These are phyloP conservation scores for Ophiocordyceps sinensis DNA, from an alignment of 2,329 filamentous ascomycete species.

Conservation along the genomic window DNA sequence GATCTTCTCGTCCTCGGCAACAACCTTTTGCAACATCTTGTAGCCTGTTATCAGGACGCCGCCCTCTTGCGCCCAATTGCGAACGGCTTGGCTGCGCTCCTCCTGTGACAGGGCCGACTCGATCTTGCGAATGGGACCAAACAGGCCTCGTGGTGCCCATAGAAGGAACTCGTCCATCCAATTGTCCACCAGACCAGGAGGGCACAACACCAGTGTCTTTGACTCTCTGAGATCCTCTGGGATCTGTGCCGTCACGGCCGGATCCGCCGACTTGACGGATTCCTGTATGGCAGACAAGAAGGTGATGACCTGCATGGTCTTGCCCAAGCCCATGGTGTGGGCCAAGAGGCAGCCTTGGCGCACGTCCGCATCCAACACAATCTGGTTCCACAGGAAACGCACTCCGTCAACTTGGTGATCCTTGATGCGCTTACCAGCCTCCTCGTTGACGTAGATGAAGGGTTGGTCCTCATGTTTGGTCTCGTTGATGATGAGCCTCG, in stretches of 20 bases:
- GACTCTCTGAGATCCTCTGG: slow-evolving; percentile 47
- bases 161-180: slow-evolving; percentile 64
- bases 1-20: slow-evolving; percentile 16
- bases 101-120: slow-evolving; percentile 20
- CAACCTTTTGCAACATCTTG: slow-evolving; percentile 40
- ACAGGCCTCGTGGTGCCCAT: slow-evolving; percentile 46
- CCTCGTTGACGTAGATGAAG: slow-evolving; percentile 47
- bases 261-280: slow-evolving; percentile 44
- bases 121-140: slow-evolving; percentile 45
- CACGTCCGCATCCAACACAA: slow-evolving; percentile 44
- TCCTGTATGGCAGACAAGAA: slow-evolving; percentile 63
- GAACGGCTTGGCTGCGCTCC: slow-evolving; percentile 31
- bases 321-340: slow-evolving; percentile 85
- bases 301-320: slow-evolving; percentile 83
- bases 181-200: slow-evolving; percentile 61
- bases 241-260: slow-evolving; percentile 47
- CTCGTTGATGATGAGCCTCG: slow-evolving; percentile 50
- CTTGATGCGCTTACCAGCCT: slow-evolving; percentile 55
- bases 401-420: slow-evolving; percentile 70
- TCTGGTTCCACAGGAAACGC: slow-evolving; percentile 77
- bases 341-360: slow-evolving; percentile 68
- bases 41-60: slow-evolving; percentile 72
- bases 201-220: slow-evolving; percentile 61
- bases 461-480: slow-evolving; percentile 44
- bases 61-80: slow-evolving; percentile 46